phyloP scores from a whole-genome alignment of 805 yeast genomes.

The Candida sphagnicola region DNA sequence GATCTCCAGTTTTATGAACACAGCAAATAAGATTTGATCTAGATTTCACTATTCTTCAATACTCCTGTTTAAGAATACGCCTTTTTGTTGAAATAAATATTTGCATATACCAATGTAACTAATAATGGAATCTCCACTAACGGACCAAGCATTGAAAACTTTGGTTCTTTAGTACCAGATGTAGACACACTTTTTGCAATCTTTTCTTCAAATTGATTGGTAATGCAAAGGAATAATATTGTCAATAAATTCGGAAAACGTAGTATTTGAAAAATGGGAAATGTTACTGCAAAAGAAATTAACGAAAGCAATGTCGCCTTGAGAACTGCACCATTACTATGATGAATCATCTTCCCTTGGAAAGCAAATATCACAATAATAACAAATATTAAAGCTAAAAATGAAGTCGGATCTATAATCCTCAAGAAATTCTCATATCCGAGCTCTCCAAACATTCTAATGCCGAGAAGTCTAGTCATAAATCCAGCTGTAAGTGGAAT shows the following conservation, averaged over 20 bases:
- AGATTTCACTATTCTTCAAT: background rate
- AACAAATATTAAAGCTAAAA: slow-evolving; percentile 50
- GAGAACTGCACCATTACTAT: slow-evolving; percentile 46
- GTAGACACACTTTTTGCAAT: slow-evolving; percentile 50
- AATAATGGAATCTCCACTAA: slow-evolving; percentile 56
- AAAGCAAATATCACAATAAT: slow-evolving; percentile 49
- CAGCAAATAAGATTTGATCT: background rate
- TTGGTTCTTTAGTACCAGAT: slow-evolving; percentile 47
- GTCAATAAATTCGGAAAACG: slow-evolving; percentile 22
- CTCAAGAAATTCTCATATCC: slow-evolving; percentile 33
- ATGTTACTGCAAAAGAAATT: slow-evolving; percentile 44
- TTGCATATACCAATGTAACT: slow-evolving; percentile 32
- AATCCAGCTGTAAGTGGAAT: slow-evolving; percentile 48
- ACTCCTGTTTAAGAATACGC: background rate
- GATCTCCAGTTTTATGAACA: background rate
- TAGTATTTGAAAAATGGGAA: slow-evolving; percentile 41
- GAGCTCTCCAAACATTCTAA: slow-evolving; percentile 23
- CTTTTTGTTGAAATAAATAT: slow-evolving; percentile 23
- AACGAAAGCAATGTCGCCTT: slow-evolving; percentile 47
- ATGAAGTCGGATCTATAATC: slow-evolving; percentile 45
- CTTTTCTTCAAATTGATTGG: slow-evolving; percentile 55
- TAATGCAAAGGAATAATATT: slow-evolving; percentile 54
- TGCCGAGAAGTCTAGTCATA: slow-evolving; percentile 30
- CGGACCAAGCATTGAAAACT: slow-evolving; percentile 60
- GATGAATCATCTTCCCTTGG: slow-evolving; percentile 45